Percentiles rank a stretch among this genome's conserved stretches.
Evolutionary conservation across 2,329 filamentous ascomycete species (phyloP).

Genomic region (Fusarium musae): DNA sequence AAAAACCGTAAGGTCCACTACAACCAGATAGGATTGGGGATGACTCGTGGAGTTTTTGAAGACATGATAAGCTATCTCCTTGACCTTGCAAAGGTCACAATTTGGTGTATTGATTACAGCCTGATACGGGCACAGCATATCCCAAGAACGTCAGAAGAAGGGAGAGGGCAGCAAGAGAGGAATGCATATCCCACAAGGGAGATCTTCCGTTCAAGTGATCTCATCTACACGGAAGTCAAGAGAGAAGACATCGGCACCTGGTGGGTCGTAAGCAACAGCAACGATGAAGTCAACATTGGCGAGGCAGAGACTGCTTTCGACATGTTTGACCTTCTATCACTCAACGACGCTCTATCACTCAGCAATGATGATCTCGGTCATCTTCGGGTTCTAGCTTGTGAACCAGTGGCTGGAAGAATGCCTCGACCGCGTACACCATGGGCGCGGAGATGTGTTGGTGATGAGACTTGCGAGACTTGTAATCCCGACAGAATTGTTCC

Average conservation of each 20-base stretch:
- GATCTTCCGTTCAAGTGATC: conserved; percentile 6
- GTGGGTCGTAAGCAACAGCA: neutral
- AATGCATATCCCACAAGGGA: rapidly evolving
- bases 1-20: neutral
- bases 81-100: neutral
- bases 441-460: neutral
- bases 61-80: conserved; percentile 3
- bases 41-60: neutral
- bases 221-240: conserved; percentile 6
- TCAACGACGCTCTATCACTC: neutral
- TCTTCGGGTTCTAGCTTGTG: neutral
- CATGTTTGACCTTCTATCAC: neutral
- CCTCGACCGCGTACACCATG: neutral
- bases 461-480: neutral
- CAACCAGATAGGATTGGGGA: neutral
- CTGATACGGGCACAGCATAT: neutral
- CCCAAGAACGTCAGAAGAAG: too few species aligned
- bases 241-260: neutral
- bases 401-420: neutral
- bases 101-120: conserved; percentile 25
- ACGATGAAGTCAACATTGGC: neutral
- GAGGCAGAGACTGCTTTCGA: neutral
- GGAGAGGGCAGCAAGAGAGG: rapidly evolving
- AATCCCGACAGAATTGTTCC: neutral
- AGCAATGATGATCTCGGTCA: neutral